phyloP scores from a whole-genome alignment of 139 green algal genomes.

The Tetraselmis striata region DNA sequence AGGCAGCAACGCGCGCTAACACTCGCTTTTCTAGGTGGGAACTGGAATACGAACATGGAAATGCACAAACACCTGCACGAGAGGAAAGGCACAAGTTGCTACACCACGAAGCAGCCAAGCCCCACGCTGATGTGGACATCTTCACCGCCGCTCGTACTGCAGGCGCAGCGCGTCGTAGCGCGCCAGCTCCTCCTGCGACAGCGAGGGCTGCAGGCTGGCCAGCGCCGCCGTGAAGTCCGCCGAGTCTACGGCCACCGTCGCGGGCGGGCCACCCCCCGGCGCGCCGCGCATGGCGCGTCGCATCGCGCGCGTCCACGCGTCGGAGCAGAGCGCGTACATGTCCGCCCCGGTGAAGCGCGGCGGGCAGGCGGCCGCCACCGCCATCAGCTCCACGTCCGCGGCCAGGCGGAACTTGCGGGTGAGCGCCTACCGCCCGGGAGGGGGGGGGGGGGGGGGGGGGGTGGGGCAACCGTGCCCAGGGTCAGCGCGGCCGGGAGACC shows the following conservation, averaged over 20 bases:
- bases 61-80: too few species aligned
- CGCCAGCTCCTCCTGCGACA: slow-evolving; percentile 69
- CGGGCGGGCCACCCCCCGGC: background rate
- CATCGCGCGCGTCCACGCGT: slow-evolving; percentile 82
- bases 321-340: slow-evolving; percentile 87
- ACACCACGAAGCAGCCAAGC: too few species aligned
- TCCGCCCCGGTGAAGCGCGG: slow-evolving; percentile 78
- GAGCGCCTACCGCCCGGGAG: slow-evolving; percentile 58
- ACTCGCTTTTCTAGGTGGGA: too few species aligned
- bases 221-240: slow-evolving; percentile 62
- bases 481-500: too few species aligned
- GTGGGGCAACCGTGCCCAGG: too few species aligned
- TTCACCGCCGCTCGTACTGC: slow-evolving; percentile 55
- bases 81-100: too few species aligned
- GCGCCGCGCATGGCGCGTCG: slow-evolving; percentile 33
- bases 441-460: background rate
- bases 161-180: slow-evolving; percentile 65
- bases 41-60: too few species aligned
- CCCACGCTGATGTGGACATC: too few species aligned
- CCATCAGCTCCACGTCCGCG: slow-evolving; percentile 53
- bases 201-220: slow-evolving; percentile 55
- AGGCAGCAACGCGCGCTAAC: too few species aligned
- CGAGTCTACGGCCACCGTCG: slow-evolving; percentile 42
- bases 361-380: slow-evolving; percentile 46
- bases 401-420: slow-evolving; percentile 80